Evolutionary conservation across 768 basidiomycete species (phyloP).

Genomic region (Auricularia cornea): DNA sequence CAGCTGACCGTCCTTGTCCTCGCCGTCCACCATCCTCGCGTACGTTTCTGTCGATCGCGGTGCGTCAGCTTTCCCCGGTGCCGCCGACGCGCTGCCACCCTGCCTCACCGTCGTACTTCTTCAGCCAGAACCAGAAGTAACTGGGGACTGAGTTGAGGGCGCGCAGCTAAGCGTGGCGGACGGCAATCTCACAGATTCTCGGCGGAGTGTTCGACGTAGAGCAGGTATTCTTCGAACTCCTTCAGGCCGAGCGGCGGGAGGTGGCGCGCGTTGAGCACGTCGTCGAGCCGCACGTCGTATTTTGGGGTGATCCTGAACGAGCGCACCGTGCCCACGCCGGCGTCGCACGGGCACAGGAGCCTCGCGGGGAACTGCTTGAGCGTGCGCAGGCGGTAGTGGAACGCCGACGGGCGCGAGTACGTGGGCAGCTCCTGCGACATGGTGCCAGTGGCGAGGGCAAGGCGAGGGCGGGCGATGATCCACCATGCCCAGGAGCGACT

Average conservation of each 20-base stretch:
- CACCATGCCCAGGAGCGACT: background rate
- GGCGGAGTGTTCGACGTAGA: constrained; percentile 66
- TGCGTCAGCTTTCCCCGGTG: background rate
- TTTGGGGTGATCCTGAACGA: constrained; percentile 43
- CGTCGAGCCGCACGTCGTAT: constrained; percentile 59
- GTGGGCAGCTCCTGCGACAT: background rate
- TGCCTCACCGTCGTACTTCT: background rate
- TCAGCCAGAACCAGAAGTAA: constrained; percentile 45
- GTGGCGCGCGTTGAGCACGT: constrained; percentile 67
- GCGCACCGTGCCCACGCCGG: constrained; percentile 13
- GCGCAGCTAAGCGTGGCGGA: constrained; percentile 3
- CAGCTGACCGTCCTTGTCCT: background rate
- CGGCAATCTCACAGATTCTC: constrained; percentile 55
- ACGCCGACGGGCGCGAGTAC: constrained; percentile 1
- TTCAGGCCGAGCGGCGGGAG: constrained; percentile 72
- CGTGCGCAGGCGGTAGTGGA: constrained; percentile 5
- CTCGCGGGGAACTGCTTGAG: constrained; percentile 8
- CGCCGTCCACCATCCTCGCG: background rate
- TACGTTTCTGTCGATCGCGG: background rate
- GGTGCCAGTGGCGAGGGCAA: no score
- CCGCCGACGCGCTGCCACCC: background rate
- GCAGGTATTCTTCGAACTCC: constrained; percentile 70
- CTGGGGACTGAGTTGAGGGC: constrained; percentile 24
- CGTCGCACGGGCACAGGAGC: constrained; percentile 9
- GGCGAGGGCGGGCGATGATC: background rate